Percentiles rank a stretch among this genome's conserved stretches.
phyloP scores from a whole-genome alignment of 177 flowering plant genomes.

The Vitis hybrid region DNA sequence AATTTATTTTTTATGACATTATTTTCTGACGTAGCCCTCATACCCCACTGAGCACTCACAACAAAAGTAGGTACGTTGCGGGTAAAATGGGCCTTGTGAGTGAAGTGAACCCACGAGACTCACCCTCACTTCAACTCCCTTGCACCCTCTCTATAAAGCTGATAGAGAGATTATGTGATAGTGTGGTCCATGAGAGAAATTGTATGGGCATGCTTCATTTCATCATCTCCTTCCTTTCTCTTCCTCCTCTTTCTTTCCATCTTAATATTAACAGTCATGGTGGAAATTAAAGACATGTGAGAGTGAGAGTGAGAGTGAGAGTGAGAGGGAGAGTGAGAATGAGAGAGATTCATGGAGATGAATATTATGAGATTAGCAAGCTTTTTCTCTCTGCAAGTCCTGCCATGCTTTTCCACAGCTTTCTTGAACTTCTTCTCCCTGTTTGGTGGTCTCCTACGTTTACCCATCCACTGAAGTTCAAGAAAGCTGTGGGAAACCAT shows the following conservation, averaged over 20 bases:
- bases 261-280: not conserved
- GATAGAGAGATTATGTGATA: conserved; percentile 23
- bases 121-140: conserved; percentile 3
- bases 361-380: not conserved
- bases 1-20: not conserved
- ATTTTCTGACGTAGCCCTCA: conserved; percentile 6
- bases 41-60: conserved; percentile 45
- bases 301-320: not conserved
- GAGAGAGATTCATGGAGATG: conserved; percentile 19
- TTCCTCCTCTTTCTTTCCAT: conserved; percentile 14
- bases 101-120: conserved; percentile 13
- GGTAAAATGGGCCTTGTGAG: conserved; percentile 13
- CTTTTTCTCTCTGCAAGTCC: conserved; percentile 23
- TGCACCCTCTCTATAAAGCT: conserved; percentile 35
- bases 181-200: conserved; percentile 36
- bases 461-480: conserved; percentile 41
- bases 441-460: not conserved
- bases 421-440: conserved; percentile 66
- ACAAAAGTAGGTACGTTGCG: conserved; percentile 22
- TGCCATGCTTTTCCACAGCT: conserved; percentile 97
- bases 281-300: not conserved
- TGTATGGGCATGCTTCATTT: conserved; percentile 24
- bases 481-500: conserved; percentile 89
- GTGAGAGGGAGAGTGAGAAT: not conserved
- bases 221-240: conserved; percentile 16